These are phyloP conservation scores for Xerocomellus amylosporus DNA, from an alignment of 768 basidiomycete genomes.

Conservation along the genomic window DNA sequence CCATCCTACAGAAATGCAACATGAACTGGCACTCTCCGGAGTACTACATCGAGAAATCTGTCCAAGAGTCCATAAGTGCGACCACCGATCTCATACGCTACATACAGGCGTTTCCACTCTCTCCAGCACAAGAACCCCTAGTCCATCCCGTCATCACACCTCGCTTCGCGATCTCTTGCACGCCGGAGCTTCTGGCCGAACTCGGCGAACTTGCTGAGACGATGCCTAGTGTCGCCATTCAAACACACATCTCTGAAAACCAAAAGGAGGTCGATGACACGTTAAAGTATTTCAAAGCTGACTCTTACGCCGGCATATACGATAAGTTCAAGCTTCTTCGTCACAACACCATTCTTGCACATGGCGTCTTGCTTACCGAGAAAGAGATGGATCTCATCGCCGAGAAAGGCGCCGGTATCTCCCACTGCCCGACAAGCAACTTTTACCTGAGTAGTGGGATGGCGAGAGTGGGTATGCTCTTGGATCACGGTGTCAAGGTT, in stretches of 20 bases:
- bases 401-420: constrained; percentile 65
- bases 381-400: constrained; percentile 74
- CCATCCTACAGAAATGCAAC: constrained; percentile 32
- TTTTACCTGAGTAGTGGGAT: constrained; percentile 87
- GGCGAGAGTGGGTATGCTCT: constrained; percentile 70
- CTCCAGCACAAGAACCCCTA: constrained; percentile 45
- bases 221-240: constrained; percentile 68
- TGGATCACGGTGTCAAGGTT: constrained; percentile 88
- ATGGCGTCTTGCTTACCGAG: constrained; percentile 76
- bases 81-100: constrained; percentile 67
- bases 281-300: constrained; percentile 60
- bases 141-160: constrained; percentile 92
- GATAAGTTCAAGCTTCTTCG: constrained; percentile 74
- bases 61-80: constrained; percentile 53
- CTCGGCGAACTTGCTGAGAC: constrained; percentile 59
- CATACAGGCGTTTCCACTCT: constrained; percentile 54
- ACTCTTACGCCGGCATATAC: constrained; percentile 79
- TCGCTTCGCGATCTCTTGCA: constrained; percentile 93
- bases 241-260: constrained; percentile 94
- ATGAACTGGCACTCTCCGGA: constrained; percentile 62
- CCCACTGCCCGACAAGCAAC: constrained; percentile 94
- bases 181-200: constrained; percentile 57
- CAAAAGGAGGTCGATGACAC: constrained; percentile 65
- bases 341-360: constrained; percentile 80
- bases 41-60: constrained; percentile 67